Base-by-base conservation (phyloP, 257 asterid genomes). In the Asclepias syriaca region DNA sequence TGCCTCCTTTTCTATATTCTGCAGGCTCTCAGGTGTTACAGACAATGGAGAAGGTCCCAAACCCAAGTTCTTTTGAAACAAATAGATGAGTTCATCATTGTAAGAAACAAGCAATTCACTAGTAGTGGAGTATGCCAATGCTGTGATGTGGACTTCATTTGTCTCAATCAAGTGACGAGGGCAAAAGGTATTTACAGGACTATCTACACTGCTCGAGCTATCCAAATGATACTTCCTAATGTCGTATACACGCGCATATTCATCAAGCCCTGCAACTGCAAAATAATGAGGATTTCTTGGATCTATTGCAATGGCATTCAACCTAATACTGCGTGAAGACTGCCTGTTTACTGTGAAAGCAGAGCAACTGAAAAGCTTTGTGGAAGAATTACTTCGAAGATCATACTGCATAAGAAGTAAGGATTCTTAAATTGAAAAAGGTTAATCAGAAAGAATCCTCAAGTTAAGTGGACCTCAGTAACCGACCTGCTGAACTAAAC, bases 271-370 rank as follows among this genome's bases (percentile, higher is more conserved):
- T 70, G 93, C 97, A 45, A 81, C 84, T 69, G 96, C 83, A 70
- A 89, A 88, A 70, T 81, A 84, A 67, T 91, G 87, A 12, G 97
- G 96, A 64, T 91, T 89, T 77, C 93, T 83, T 74, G 95, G 95
- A 79, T 91, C 93, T 29, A 89, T 85, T 29, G 76, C 90, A 54
- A 88, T 84, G 64, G 87, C 80, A 81, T 85, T 89, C 82, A 92
- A 75, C 83, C 84, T 84, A 65, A 89, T 55, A 73, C 82, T 75
- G 49, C 69, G 51, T 5, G 88, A 69, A 63, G 84, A 59, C 69
- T 71, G 80, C 51, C 51, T 72, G 79, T 72, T 68, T 80, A 74
- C 86, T 51, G 70, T 48, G 22, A 79, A 65, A 15, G 90, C 58
- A 54, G 88, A 75, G 88, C 92, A 89, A 65, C 72, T 77, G 78